Percentiles rank a stretch among this genome's conserved stretches.
These are phyloP conservation scores for Plasmodium inui DNA, from an alignment of 169 alveolate genomes.

Conservation along the genomic window DNA sequence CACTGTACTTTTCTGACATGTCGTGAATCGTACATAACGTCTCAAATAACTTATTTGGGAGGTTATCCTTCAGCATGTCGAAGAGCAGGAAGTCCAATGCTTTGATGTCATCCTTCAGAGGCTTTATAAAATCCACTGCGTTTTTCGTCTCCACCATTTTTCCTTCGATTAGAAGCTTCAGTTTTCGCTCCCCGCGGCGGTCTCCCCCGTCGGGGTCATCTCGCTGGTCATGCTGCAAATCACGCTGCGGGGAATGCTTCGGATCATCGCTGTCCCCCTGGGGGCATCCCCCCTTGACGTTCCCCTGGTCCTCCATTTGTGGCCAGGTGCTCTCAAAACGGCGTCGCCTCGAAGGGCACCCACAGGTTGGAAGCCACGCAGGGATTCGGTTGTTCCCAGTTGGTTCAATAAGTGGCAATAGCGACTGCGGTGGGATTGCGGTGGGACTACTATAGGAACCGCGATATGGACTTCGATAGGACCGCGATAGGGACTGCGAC, in stretches of 20 bases:
- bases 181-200: conserved; percentile 6
- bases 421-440: too few relatives aligned
- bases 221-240: neutral
- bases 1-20: conserved; percentile 61
- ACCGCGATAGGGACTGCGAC: too few relatives aligned
- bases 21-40: conserved; percentile 58
- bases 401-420: too few relatives aligned
- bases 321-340: too few relatives aligned
- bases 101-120: conserved; percentile 67
- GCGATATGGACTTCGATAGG: too few relatives aligned
- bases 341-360: too few relatives aligned
- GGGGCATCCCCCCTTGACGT: neutral
- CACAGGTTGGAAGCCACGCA: too few relatives aligned
- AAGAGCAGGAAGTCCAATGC: conserved; percentile 55
- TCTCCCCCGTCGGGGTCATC: neutral
- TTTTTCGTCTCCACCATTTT: conserved; percentile 50
- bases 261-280: neutral
- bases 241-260: neutral
- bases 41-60: conserved; percentile 52
- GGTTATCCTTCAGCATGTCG: conserved; percentile 64
- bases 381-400: too few relatives aligned
- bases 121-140: conserved; percentile 65
- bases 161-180: conserved; percentile 54
- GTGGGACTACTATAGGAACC: too few relatives aligned
- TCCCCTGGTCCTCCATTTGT: neutral